Percentiles rank a stretch among this genome's conserved stretches.
These are phyloP conservation scores for Haplosporangium sp. DNA, from an alignment of 371 early-diverging fungal genomes.

Conservation along the genomic window DNA sequence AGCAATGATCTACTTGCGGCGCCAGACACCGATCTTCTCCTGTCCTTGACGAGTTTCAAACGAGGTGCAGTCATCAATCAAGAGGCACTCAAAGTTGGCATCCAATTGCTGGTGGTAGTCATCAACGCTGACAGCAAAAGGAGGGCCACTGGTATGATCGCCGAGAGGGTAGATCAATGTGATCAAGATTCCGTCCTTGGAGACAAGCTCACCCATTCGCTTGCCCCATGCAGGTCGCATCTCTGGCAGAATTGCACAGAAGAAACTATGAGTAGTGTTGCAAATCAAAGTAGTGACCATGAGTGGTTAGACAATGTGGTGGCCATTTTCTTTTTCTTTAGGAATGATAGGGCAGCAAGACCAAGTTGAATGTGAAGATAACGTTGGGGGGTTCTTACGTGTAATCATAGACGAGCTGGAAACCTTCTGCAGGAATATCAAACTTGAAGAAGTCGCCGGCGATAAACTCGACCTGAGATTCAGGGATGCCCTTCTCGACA, in stretches of 20 bases:
- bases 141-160: slow-evolving; percentile 70
- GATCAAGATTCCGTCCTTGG: slow-evolving; percentile 81
- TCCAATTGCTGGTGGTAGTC: slow-evolving; percentile 63
- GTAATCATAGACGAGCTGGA: slow-evolving; percentile 86
- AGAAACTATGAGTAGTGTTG: slow-evolving; percentile 62
- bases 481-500: slow-evolving; percentile 52
- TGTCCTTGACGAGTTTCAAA: slow-evolving; percentile 61
- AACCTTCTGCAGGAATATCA: slow-evolving; percentile 63
- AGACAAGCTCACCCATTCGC: slow-evolving; percentile 75
- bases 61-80: slow-evolving; percentile 65
- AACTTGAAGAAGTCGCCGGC: slow-evolving; percentile 82
- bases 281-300: background rate
- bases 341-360: too few species aligned
- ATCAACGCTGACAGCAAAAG: slow-evolving; percentile 69
- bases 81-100: slow-evolving; percentile 67
- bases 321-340: too few species aligned
- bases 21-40: slow-evolving; percentile 74
- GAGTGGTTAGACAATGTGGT: background rate
- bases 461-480: slow-evolving; percentile 64
- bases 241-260: slow-evolving; percentile 84
- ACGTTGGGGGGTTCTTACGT: slow-evolving; percentile 62
- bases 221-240: slow-evolving; percentile 77
- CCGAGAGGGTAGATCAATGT: slow-evolving; percentile 84
- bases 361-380: too few species aligned
- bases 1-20: slow-evolving; percentile 32